Base-by-base conservation (phyloP, 768 basidiomycete genomes). In the Leucogyrophana mollusca region DNA sequence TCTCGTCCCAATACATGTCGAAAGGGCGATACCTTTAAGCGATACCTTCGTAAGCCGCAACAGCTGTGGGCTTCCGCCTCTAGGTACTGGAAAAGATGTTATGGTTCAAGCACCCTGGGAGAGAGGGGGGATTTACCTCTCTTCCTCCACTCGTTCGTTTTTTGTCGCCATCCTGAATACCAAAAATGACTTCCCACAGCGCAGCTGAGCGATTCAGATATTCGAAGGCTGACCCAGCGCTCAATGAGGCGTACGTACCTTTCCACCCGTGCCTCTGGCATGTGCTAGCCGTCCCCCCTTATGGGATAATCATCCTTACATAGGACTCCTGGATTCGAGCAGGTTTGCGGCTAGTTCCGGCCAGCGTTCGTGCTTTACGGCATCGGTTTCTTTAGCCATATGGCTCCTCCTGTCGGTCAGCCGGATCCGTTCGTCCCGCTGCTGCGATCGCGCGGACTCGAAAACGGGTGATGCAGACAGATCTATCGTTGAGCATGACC, bases 361-460 rank as follows among this genome's bases (percentile, higher is more conserved):
- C 51, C 57, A 62, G 32, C 20, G 13, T 33, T 40, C 37, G 34
- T 35, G 49, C 39, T 39, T 61, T 32, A 62, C 57, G 55, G 61
- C 57, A 64, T 56, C 43, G 22, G 38, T 45, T 30, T 35, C 56
- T 45, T 57, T 38, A 50, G 46, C 61, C 59, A 61, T 56, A 61
- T 58, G 58, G 56, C 27, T 30, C 23, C 42, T 36, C 41, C 49
- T 38, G 51, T 34, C 40, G 38, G 52, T 52, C 62, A 59, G 55
- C 61, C 59, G 62, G 48, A 51, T 58, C 53, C 60, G 27, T 13
- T 30, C 27, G 62, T 63, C 40, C 57, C 62, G 57, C 47, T 40
- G 46, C 47, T 47, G 46, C 45, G 49, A 59, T 59, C 55, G 53
- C 47, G 60, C 59, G 60, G 61, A 54, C 42, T 45, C 56, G 27